Evolutionary conservation across 768 basidiomycete genomes (phyloP), one percentile per base, ranked within the genome.

Genomic region (Rhizopogon rudus): DNA sequence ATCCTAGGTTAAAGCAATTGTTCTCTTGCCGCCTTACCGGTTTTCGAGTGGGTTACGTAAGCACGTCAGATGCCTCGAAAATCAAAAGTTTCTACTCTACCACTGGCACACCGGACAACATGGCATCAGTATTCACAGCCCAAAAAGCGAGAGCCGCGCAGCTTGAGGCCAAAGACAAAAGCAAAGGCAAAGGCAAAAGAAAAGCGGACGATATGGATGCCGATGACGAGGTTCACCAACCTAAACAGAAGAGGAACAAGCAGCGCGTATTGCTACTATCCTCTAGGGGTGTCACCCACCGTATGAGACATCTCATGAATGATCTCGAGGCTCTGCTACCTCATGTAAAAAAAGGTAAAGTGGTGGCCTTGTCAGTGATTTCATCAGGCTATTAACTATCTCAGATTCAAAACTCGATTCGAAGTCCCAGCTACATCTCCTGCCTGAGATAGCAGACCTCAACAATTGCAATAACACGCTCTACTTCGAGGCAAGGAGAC

Each of bases 381-480:
- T 49, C 33, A 40, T 22, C 10, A 35, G 33, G 4, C 13, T 9
- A 12, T 41, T 42, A 22, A 55, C 31, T 53, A 57, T 51, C 5
- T 40, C 63, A 99, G 97, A 99, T 69, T 87, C 96, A 49, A 98
- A 98, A 73, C 83, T 99, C 41, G 96, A 98, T 73, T 93, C 94
- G 31, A 98, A 98, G 73, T 93, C 91, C 53, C 92, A 96, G 59
- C 78, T 98, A 2, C 80, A 91, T 60, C 83, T 98, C 40, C 77
- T 99, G 29, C 97, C 97, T 42, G 97, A 98, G 71, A 84, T 99
- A 16, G 93, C 96, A 29, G 96, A 98, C 72, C 82, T 99, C 33
- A 87, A 97, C 70, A 96, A 94, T 67, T 99, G 97, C 74, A 98
- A 98, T 74, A 98, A 98, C 67, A 81, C 95, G 4, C 76, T 99